Conservation (phyloP, 306 rosid genomes). For the Inga laurina region DNA sequence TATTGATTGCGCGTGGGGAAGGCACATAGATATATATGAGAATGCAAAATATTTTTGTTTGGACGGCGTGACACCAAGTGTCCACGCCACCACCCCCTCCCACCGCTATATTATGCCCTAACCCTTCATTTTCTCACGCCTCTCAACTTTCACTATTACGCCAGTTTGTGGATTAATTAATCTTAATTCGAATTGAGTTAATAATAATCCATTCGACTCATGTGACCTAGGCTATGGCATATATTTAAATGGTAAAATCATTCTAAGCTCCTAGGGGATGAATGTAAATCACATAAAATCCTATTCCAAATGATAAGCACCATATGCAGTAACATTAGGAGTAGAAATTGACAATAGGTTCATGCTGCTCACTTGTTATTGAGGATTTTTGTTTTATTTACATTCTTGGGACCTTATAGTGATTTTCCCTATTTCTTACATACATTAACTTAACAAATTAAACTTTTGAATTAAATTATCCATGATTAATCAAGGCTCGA, state of each 20-base stretch:
- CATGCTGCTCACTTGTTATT: no score
- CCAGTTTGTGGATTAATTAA: background rate
- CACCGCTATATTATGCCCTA: background rate
- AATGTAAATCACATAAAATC: no score
- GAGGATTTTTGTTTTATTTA: no score
- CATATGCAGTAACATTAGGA: no score
- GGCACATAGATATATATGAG: slow-evolving; percentile 50
- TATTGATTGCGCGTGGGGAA: slow-evolving; percentile 97
- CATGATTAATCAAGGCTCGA: background rate
- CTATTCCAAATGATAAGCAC: no score
- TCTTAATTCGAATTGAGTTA: background rate
- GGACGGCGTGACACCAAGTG: slow-evolving; percentile 92
- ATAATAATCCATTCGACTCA: background rate
- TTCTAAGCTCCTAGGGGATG: no score
- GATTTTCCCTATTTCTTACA: no score
- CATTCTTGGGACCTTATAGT: no score
- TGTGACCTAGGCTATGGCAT: background rate
- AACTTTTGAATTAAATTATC: background rate
- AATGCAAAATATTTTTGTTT: slow-evolving; percentile 58
- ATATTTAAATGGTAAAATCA: no score
- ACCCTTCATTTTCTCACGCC: background rate
- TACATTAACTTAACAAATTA: background rate
- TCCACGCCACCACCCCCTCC: slow-evolving; percentile 31
- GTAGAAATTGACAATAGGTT: no score
- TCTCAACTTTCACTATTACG: background rate